These are phyloP conservation scores for Gleditsia sinensis DNA, from an alignment of 306 rosid genomes.

Conservation along the genomic window DNA sequence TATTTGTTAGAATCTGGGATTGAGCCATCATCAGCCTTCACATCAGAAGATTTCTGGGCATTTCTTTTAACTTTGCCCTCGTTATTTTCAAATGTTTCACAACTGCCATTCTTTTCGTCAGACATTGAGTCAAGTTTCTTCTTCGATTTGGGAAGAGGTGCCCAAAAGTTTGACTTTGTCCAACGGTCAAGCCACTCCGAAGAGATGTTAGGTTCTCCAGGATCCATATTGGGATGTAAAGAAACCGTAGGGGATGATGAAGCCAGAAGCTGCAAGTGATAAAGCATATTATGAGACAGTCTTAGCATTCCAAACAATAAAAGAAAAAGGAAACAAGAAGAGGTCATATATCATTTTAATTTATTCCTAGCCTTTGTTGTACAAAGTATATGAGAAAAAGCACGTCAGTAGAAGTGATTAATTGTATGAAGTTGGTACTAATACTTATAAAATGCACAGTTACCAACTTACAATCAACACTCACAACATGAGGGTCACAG, in stretches of 20 bases:
- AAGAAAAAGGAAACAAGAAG: neutral
- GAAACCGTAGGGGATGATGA: slow-evolving; percentile 44
- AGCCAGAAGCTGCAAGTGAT: slow-evolving; percentile 55
- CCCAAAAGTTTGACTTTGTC: slow-evolving; percentile 58
- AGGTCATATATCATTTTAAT: neutral
- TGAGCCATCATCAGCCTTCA: slow-evolving; percentile 36
- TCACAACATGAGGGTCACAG: neutral
- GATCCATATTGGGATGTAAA: slow-evolving; percentile 39
- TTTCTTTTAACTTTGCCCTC: slow-evolving; percentile 44
- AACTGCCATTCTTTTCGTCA: slow-evolving; percentile 27
- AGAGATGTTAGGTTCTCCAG: slow-evolving; percentile 41
- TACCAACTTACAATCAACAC: neutral
- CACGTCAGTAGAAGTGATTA: neutral
- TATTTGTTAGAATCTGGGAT: slow-evolving; percentile 36
- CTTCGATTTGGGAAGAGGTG: slow-evolving; percentile 36
- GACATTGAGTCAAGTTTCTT: slow-evolving; percentile 31
- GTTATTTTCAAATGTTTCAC: slow-evolving; percentile 36
- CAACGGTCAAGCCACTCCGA: slow-evolving; percentile 59
- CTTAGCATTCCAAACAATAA: slow-evolving; percentile 20
- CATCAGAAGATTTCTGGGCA: slow-evolving; percentile 36
- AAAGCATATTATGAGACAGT: neutral
- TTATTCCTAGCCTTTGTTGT: slow-evolving; percentile 3
- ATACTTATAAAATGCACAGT: neutral
- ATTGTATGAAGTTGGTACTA: neutral
- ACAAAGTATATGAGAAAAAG: neutral